Conservation (phyloP, 495 filamentous ascomycete genomes). For the Aspergillus kassunensis region DNA sequence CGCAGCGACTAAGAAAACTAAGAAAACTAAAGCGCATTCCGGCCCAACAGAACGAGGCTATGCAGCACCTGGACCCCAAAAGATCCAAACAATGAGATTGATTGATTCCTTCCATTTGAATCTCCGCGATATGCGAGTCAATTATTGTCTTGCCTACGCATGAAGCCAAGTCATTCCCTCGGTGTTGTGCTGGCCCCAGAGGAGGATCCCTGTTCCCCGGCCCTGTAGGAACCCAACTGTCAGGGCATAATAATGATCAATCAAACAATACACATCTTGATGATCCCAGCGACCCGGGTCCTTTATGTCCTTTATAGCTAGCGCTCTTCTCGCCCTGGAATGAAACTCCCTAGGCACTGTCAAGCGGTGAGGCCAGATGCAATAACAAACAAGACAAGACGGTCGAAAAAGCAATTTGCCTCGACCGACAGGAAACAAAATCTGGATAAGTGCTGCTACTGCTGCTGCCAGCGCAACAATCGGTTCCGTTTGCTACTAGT, state of each 20-base stretch:
- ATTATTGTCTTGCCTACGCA: slow-evolving; percentile 2
- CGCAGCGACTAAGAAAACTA: not conserved
- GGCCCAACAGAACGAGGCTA: slow-evolving; percentile 9
- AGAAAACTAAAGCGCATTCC: not conserved
- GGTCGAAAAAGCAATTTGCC: not conserved
- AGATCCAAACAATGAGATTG: slow-evolving; percentile 4
- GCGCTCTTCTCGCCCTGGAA: slow-evolving; percentile 5
- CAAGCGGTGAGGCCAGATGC: slow-evolving; percentile 9
- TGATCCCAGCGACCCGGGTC: slow-evolving; percentile 1
- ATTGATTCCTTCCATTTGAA: not conserved
- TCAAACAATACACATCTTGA: not conserved
- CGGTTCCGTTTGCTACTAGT: not conserved
- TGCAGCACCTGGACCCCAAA: not conserved
- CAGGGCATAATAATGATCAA: too few species aligned
- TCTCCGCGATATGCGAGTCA: slow-evolving; percentile 11
- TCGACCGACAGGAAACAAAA: too few species aligned
- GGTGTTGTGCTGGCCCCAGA: not conserved
- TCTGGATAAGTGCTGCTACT: not conserved
- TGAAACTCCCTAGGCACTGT: too few species aligned
- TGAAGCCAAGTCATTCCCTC: not conserved
- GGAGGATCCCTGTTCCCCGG: not conserved
- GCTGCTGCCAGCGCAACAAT: not conserved
- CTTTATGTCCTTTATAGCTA: not conserved
- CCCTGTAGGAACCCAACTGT: not conserved
- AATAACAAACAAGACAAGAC: not conserved